A percentile compares a stretch with the other conserved stretches of the same genome.
These are phyloP conservation scores for Trichophyton simii DNA, from an alignment of 2,329 filamentous ascomycete species.

Conservation along the genomic window DNA sequence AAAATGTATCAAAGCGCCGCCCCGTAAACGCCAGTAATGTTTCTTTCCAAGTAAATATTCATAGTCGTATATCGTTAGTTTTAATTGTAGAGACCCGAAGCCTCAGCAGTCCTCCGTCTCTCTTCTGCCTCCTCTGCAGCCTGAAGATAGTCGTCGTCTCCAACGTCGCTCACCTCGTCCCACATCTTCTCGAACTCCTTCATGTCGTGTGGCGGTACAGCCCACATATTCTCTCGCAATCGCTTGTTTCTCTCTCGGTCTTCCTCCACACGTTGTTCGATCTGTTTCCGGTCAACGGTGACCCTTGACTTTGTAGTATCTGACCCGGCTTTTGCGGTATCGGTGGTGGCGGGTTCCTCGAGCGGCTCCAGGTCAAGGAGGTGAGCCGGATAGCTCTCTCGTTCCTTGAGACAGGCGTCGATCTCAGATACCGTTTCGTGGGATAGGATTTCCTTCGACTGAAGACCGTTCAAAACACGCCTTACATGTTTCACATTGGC, in stretches of 20 bases:
- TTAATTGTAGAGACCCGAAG: constrained; percentile 10
- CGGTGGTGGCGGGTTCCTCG: constrained; percentile 16
- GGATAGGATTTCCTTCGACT: constrained; percentile 60
- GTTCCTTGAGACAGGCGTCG: constrained; percentile 67
- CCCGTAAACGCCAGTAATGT: background rate
- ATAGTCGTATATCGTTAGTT: background rate
- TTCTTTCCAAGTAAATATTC: background rate
- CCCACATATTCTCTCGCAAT: constrained; percentile 85
- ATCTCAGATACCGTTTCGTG: constrained; percentile 64
- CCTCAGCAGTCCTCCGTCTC: constrained; percentile 36
- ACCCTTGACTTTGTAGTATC: constrained; percentile 27
- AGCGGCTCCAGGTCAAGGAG: constrained; percentile 37
- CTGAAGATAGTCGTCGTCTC: constrained; percentile 70
- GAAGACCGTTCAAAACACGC: constrained; percentile 61
- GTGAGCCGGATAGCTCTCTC: constrained; percentile 54
- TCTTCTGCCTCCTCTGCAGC: constrained; percentile 61
- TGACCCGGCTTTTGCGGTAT: constrained; percentile 15
- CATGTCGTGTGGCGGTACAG: constrained; percentile 52
- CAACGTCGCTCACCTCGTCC: constrained; percentile 77
- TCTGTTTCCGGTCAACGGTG: constrained; percentile 67
- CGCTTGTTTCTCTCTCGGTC: constrained; percentile 91
- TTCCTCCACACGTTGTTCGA: constrained; percentile 94
- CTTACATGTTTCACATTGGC: constrained; percentile 90
- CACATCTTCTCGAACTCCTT: constrained; percentile 70
- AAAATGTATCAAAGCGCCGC: background rate